Evolutionary conservation across 2,329 filamentous ascomycete genomes (phyloP).

Genomic region (Colletotrichum sp.): DNA sequence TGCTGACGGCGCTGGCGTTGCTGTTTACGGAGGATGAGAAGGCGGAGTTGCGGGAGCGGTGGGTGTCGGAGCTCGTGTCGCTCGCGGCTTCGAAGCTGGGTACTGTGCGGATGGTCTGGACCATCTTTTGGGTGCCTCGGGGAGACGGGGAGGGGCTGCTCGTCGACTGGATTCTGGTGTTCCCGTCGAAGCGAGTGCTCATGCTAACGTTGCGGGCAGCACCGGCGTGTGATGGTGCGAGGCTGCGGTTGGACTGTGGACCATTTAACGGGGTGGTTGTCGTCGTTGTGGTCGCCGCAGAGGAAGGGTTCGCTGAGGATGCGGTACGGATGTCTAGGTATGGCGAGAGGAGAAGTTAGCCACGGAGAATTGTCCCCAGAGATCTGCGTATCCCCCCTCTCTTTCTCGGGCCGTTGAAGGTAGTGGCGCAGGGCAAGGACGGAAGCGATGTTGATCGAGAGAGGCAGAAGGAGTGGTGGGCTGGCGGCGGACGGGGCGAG

Average conservation of each 20-base stretch:
- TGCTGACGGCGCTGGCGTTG: slow-evolving; percentile 52
- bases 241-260: slow-evolving; percentile 29
- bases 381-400: neutral
- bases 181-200: slow-evolving; percentile 34
- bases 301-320: neutral
- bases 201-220: slow-evolving; percentile 41
- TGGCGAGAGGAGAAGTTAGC: neutral
- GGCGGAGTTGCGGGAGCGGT: slow-evolving; percentile 47
- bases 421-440: neutral
- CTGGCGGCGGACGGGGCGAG: neutral
- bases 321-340: neutral
- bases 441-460: neutral
- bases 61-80: slow-evolving; percentile 45
- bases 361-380: neutral
- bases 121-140: slow-evolving; percentile 34
- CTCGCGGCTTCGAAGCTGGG: slow-evolving; percentile 55
- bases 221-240: slow-evolving; percentile 43
- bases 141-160: slow-evolving; percentile 23
- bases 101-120: slow-evolving; percentile 61
- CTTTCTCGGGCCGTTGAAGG: neutral
- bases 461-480: neutral
- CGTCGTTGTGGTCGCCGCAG: neutral
- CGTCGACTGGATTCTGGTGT: slow-evolving; percentile 22
- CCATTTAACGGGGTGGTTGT: slow-evolving; percentile 21
- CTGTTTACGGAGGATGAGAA: slow-evolving; percentile 63